Conservation (phyloP, 768 basidiomycete species). For the Boletus pseudo-olivaceus region DNA sequence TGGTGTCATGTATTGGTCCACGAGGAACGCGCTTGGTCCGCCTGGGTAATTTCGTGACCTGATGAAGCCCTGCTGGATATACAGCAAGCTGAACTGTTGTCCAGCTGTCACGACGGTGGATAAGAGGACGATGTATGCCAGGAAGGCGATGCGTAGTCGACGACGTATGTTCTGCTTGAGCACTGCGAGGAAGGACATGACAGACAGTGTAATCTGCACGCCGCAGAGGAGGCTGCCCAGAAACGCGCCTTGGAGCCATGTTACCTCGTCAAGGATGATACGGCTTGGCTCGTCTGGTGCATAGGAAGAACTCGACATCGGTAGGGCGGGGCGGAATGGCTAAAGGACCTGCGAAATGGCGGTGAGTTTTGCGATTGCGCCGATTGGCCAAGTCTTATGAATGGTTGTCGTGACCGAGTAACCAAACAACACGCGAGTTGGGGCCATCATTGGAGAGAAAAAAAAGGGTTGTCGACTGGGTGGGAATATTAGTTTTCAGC, state of each 20-base stretch:
- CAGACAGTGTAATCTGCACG: conserved; percentile 16
- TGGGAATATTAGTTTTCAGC: conserved; percentile 8
- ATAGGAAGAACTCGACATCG: conserved; percentile 6
- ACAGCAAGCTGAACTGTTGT: conserved; percentile 10
- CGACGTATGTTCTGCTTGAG: conserved; percentile 11
- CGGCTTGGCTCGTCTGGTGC: neutral
- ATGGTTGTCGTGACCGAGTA: neutral
- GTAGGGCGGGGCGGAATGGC: neutral
- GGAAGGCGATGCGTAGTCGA: conserved; percentile 10
- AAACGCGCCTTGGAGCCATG: conserved; percentile 24
- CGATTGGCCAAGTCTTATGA: conserved; percentile 2
- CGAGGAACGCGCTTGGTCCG: conserved; percentile 13
- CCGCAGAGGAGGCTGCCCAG: conserved; percentile 20
- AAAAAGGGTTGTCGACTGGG: neutral
- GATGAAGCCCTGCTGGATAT: conserved; percentile 16
- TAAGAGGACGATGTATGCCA: conserved; percentile 14
- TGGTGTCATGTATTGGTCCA: neutral
- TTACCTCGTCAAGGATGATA: conserved; percentile 3
- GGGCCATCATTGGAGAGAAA: neutral
- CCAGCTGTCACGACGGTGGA: conserved; percentile 16
- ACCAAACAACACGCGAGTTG: neutral
- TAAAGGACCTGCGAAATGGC: conserved; percentile 5
- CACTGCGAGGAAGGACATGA: conserved; percentile 17
- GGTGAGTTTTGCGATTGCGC: neutral
- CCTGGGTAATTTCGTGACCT: conserved; percentile 11